phyloP scores from a whole-genome alignment of 352 stramenopile species.

The Vaucheria bursata region DNA sequence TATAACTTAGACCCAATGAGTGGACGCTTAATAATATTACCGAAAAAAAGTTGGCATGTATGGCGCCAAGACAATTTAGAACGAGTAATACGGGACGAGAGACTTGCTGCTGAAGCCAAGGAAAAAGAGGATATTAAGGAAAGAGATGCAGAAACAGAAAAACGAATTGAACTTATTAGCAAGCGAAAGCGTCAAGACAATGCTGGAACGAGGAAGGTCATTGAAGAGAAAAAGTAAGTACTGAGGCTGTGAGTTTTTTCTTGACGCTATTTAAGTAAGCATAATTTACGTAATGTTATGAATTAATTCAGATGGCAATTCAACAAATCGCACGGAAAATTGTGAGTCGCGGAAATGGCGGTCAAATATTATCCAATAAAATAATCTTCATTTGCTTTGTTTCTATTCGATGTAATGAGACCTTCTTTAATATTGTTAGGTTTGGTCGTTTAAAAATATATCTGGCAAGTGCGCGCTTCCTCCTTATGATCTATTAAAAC shows the following conservation, averaged over 20 bases:
- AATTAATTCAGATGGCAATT: too few species aligned
- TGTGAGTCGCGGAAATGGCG: too few species aligned
- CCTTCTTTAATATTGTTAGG: too few species aligned
- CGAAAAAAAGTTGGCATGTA: slow-evolving; percentile 48
- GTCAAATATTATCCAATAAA: too few species aligned
- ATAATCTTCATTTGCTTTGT: too few species aligned
- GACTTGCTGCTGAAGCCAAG: slow-evolving; percentile 33
- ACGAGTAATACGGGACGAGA: slow-evolving; percentile 41
- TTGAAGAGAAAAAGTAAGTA: slow-evolving; percentile 18
- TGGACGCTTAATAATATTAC: slow-evolving; percentile 46
- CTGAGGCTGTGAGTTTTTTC: not conserved
- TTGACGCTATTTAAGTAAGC: not conserved
- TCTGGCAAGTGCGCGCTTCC: too few species aligned
- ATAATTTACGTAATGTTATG: not conserved
- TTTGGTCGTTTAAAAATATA: too few species aligned
- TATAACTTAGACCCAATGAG: too few species aligned
- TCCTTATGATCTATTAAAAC: too few species aligned
- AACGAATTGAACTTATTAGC: slow-evolving; percentile 21
- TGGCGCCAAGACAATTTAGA: slow-evolving; percentile 43
- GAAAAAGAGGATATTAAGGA: slow-evolving; percentile 15
- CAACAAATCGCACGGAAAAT: too few species aligned
- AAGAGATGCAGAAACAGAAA: slow-evolving; percentile 19
- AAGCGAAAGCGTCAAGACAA: slow-evolving; percentile 1
- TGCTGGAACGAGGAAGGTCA: not conserved
- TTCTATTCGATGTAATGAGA: too few species aligned